A percentile compares a stretch with the other conserved stretches of the same genome.
Conservation (phyloP, 2,329 filamentous ascomycete species). For the Aspergillus calidoustus region DNA sequence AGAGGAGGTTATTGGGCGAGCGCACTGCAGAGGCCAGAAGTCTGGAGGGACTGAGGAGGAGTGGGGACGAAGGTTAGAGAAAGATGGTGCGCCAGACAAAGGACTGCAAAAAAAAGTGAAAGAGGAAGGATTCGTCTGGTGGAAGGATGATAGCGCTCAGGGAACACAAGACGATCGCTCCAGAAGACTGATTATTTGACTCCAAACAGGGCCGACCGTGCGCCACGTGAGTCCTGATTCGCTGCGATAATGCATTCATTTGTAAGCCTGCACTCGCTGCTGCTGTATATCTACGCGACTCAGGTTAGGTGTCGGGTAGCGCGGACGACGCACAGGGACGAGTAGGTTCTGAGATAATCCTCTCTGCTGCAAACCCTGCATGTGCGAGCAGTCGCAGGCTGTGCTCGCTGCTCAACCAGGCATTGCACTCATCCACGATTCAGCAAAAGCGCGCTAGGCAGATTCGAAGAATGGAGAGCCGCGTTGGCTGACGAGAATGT, state of each 20-base stretch:
- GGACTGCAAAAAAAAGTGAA: slow-evolving; percentile 13
- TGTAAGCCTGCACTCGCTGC: slow-evolving; percentile 9
- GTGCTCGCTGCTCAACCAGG: neutral
- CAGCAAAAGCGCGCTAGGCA: neutral
- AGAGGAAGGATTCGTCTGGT: slow-evolving; percentile 16
- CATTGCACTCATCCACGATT: neutral
- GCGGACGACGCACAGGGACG: slow-evolving; percentile 19
- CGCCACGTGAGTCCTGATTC: slow-evolving; percentile 22
- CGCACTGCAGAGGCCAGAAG: slow-evolving; percentile 5
- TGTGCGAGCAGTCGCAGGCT: slow-evolving; percentile 9
- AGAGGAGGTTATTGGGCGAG: slow-evolving; percentile 22
- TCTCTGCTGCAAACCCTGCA: slow-evolving; percentile 15
- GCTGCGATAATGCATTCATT: slow-evolving; percentile 14
- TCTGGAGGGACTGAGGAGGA: slow-evolving; percentile 8
- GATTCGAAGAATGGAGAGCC: slow-evolving; percentile 1
- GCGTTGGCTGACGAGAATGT: slow-evolving; percentile 3
- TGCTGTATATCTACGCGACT: neutral
- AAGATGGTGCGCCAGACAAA: slow-evolving; percentile 20
- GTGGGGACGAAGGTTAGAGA: slow-evolving; percentile 17
- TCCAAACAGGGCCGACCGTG: neutral
- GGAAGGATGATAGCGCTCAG: neutral
- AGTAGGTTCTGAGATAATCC: slow-evolving; percentile 15
- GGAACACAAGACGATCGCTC: neutral
- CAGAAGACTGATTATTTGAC: neutral
- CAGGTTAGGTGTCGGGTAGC: slow-evolving; percentile 23